Evolutionary conservation across 257 asterid species (phyloP).

Genomic region (Pogostemon cablin): DNA sequence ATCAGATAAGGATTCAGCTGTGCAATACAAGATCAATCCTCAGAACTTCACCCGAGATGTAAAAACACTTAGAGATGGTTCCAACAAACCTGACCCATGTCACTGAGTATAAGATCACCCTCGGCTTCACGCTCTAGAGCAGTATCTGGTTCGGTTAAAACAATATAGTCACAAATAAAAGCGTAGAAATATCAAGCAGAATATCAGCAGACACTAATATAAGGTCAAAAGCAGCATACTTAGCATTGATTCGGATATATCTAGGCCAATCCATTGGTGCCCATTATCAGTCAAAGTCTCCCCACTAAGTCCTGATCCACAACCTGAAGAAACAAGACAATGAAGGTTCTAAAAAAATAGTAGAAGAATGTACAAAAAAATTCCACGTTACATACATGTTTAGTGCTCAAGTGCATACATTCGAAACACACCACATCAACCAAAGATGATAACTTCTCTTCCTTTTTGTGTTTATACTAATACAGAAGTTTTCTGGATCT

Average conservation of each 20-base stretch:
- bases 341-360: slow-evolving; percentile 6
- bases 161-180: slow-evolving; percentile 14
- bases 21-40: slow-evolving; percentile 16
- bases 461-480: not conserved
- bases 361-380: slow-evolving; percentile 3
- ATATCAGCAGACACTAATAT: not conserved
- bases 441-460: slow-evolving; percentile 13
- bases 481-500: no score
- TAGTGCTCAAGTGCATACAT: slow-evolving; percentile 16
- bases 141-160: slow-evolving; percentile 49
- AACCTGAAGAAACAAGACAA: slow-evolving; percentile 53
- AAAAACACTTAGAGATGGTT: not conserved
- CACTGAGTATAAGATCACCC: slow-evolving; percentile 87
- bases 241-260: slow-evolving; percentile 91
- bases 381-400: not conserved
- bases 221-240: slow-evolving; percentile 42
- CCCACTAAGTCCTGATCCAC: slow-evolving; percentile 98
- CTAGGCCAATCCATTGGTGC: slow-evolving; percentile 94
- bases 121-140: slow-evolving; percentile 93
- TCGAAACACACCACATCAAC: not conserved
- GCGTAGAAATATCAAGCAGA: slow-evolving; percentile 19
- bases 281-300: slow-evolving; percentile 87
- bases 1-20: not conserved
- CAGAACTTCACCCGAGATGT: slow-evolving; percentile 2
- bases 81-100: slow-evolving; percentile 83